Evolutionary conservation across 768 basidiomycete genomes (phyloP), one percentile per base, ranked within the genome.

Genomic region (Panellus pusillus): DNA sequence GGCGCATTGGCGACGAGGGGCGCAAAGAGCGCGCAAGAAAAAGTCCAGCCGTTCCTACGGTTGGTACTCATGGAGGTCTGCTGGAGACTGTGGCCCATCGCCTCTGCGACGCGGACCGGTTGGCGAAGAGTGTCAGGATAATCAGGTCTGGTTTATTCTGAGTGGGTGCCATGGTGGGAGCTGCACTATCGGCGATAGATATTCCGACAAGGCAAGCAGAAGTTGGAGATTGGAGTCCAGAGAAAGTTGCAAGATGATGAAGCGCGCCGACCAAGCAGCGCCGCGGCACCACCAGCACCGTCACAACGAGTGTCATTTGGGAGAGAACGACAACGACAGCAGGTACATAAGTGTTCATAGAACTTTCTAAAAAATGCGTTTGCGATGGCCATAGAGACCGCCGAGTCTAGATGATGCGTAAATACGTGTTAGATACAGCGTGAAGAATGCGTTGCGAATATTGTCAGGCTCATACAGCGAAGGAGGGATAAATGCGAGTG

Each of bases 1-100:
- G 92, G 93, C 8, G 92, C 93, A 71, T 97, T 98, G 35, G 95
- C 95, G 36, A 97, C 92, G 17, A 98, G 77, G 62, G 93, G 91
- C 0, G 91, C 89, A 62, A 98, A 98, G 35, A 98, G 74, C 2
- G 95, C 95, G 70, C 95, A 98, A 9, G 90, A 93, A 68, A 91
- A 97, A n/a, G 70, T 97, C 95, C 42, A 97, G 81, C 3, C 95
- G 82, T 69, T 97, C 95, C 71, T 95, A 96, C 96, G 65, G 97
- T 95, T 14, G 93, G n/a, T 94, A 65, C 88, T 87, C 63, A 94
- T 94, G 3, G 93, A 85, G 0, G 93, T 95, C 68, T 95, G 90
- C 68, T 89, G 91, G 19, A 95, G 74, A 0, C 90, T 90, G 44
- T 90, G 78, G 9, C 93, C 94, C 93, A 96, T 97, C 9, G 93